Conservation (phyloP, 1,284 basidiomycete genomes). For the Rugiboletus extremiorientalis region DNA sequence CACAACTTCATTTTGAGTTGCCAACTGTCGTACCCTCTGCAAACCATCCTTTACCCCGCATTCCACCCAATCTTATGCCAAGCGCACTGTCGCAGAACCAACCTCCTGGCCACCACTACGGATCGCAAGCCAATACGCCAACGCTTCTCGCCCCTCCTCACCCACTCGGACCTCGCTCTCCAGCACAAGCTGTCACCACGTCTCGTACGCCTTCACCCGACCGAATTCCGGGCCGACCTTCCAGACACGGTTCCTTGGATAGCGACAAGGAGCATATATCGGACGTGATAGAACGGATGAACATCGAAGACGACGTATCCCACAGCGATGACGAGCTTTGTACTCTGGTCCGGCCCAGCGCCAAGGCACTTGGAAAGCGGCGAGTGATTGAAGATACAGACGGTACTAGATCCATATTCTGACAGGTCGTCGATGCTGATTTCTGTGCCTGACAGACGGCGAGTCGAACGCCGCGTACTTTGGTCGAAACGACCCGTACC, state of each 20-base stretch:
- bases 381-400: conserved; percentile 53
- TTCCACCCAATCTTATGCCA: conserved; percentile 30
- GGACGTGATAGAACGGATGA: conserved; percentile 30
- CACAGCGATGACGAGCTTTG: conserved; percentile 35
- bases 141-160: conserved; percentile 60
- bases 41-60: conserved; percentile 41
- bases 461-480: conserved; percentile 48
- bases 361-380: conserved; percentile 80
- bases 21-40: conserved; percentile 36
- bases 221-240: conserved; percentile 19
- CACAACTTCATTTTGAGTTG: conserved; percentile 33
- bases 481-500: conserved; percentile 33
- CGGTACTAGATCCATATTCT: conserved; percentile 29
- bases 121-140: conserved; percentile 26
- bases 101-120: conserved; percentile 20
- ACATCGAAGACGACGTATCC: conserved; percentile 26
- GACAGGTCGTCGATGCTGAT: background rate
- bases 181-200: conserved; percentile 41
- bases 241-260: conserved; percentile 23
- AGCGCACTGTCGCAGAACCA: conserved; percentile 17
- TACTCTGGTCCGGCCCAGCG: conserved; percentile 56
- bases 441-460: conserved; percentile 24
- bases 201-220: conserved; percentile 58
- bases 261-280: conserved; percentile 23
- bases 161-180: conserved; percentile 67